These are phyloP conservation scores for Royoungia palumana DNA, from an alignment of 768 basidiomycete genomes.

Conservation along the genomic window DNA sequence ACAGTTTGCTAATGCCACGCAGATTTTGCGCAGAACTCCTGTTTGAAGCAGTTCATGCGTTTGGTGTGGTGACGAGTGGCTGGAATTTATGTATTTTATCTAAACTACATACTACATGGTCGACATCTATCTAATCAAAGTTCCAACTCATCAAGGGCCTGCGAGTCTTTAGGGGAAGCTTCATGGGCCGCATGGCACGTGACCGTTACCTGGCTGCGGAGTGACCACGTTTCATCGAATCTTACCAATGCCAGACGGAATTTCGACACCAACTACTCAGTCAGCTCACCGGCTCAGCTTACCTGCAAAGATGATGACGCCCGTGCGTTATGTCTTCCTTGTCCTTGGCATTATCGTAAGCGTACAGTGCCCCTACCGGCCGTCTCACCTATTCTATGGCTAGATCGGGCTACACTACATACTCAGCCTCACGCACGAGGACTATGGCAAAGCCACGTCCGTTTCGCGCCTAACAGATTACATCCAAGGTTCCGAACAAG, in stretches of 20 bases:
- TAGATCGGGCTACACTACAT: conserved; percentile 42
- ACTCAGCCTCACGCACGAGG: conserved; percentile 41
- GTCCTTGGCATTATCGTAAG: conserved; percentile 46
- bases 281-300: background rate
- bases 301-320: conserved; percentile 49
- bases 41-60: conserved; percentile 28
- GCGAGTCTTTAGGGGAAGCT: too few relatives aligned
- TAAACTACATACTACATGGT: background rate
- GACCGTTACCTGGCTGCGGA: conserved; percentile 2
- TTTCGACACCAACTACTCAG: too few relatives aligned
- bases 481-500: conserved; percentile 19
- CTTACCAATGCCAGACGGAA: too few relatives aligned
- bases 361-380: conserved; percentile 1
- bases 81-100: background rate
- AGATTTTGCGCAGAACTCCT: conserved; percentile 30
- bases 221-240: too few relatives aligned
- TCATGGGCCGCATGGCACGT: conserved; percentile 1
- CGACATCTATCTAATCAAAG: too few relatives aligned
- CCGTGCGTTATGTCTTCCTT: conserved; percentile 55
- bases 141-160: too few relatives aligned
- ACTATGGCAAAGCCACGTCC: conserved; percentile 41
- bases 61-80: conserved; percentile 15
- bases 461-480: conserved; percentile 31
- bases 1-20: conserved; percentile 5
- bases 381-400: conserved; percentile 9